phyloP scores from a whole-genome alignment of 768 basidiomycete genomes.

The Rhodotorula graminis region DNA sequence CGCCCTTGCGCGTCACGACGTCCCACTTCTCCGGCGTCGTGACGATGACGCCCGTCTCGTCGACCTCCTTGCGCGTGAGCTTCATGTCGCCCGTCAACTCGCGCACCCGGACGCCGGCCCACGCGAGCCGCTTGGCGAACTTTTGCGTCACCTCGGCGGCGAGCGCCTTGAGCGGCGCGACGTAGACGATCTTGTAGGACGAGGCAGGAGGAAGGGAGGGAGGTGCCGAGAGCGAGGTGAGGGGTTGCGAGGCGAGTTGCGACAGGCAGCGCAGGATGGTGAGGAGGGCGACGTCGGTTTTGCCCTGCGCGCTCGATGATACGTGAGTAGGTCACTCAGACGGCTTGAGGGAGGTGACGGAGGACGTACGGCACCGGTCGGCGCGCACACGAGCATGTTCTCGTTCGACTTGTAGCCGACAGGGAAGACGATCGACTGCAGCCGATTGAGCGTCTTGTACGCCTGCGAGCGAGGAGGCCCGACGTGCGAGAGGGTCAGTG shows the following conservation, averaged over 20 bases:
- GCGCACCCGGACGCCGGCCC: slow-evolving; percentile 78
- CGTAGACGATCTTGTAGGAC: slow-evolving; percentile 93
- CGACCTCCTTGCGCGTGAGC: slow-evolving; percentile 85
- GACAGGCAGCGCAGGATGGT: slow-evolving; percentile 64
- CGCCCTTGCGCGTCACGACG: slow-evolving; percentile 81
- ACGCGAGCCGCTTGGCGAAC: slow-evolving; percentile 77
- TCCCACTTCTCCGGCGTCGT: slow-evolving; percentile 99
- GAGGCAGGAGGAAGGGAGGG: slow-evolving; percentile 48
- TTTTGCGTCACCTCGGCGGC: slow-evolving; percentile 94
- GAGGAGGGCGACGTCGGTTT: slow-evolving; percentile 97
- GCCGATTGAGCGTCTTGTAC: slow-evolving; percentile 79
- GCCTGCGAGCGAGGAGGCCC: slow-evolving; percentile 53
- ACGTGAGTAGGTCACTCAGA: too few species aligned
- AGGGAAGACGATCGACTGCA: slow-evolving; percentile 90
- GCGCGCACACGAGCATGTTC: slow-evolving; percentile 92
- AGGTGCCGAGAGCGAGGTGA: slow-evolving; percentile 5
- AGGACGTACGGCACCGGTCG: slow-evolving; percentile 83
- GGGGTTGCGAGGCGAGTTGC: slow-evolving; percentile 8
- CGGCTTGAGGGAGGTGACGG: not conserved
- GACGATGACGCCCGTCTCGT: slow-evolving; percentile 92
- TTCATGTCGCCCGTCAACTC: slow-evolving; percentile 99
- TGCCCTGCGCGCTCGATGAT: slow-evolving; percentile 59
- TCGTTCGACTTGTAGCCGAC: slow-evolving; percentile 93
- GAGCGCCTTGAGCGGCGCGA: slow-evolving; percentile 97
- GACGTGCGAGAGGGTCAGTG: not conserved